Percentiles rank a stretch among this genome's conserved stretches.
These are phyloP conservation scores for Podochytrium sp. DNA, from an alignment of 192 early-diverging fungal species.

Conservation along the genomic window DNA sequence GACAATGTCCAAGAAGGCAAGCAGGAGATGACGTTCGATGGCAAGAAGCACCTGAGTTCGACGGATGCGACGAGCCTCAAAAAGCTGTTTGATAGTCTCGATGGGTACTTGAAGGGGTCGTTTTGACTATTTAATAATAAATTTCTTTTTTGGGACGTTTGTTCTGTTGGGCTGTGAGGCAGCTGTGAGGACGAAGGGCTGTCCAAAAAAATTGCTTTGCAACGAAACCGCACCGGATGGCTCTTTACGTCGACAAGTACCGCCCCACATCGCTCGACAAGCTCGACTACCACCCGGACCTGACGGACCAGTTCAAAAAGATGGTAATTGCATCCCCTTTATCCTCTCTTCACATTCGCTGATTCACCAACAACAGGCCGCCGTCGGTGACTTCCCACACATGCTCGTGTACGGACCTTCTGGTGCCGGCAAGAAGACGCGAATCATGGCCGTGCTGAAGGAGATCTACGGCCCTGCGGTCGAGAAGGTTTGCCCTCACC, in stretches of 20 bases:
- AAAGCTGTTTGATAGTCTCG: slow-evolving; percentile 13
- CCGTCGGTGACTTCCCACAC: slow-evolving; percentile 88
- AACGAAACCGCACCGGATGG: no score
- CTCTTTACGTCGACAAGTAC: slow-evolving; percentile 94
- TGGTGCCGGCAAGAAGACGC: slow-evolving; percentile 96
- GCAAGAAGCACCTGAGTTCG: neutral
- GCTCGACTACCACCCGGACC: slow-evolving; percentile 79
- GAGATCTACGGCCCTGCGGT: slow-evolving; percentile 90
- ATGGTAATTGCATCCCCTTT: slow-evolving; percentile 55
- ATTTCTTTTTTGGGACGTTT: neutral
- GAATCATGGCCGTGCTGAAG: slow-evolving; percentile 81
- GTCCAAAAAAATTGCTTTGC: no score
- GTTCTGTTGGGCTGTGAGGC: no score
- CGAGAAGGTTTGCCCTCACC: slow-evolving; percentile 69
- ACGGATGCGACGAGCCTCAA: neutral
- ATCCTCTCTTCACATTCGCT: neutral
- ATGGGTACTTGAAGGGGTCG: neutral
- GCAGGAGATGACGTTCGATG: neutral
- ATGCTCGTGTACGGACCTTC: slow-evolving; percentile 93
- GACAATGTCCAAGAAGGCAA: slow-evolving; percentile 1
- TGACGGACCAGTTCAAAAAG: slow-evolving; percentile 74
- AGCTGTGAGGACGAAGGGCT: no score
- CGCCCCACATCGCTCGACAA: slow-evolving; percentile 81
- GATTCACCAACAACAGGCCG: slow-evolving; percentile 29
- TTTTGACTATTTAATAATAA: neutral